Base-by-base conservation (phyloP, 2,329 filamentous ascomycete genomes). In the Chrysoporthe puriensis region DNA sequence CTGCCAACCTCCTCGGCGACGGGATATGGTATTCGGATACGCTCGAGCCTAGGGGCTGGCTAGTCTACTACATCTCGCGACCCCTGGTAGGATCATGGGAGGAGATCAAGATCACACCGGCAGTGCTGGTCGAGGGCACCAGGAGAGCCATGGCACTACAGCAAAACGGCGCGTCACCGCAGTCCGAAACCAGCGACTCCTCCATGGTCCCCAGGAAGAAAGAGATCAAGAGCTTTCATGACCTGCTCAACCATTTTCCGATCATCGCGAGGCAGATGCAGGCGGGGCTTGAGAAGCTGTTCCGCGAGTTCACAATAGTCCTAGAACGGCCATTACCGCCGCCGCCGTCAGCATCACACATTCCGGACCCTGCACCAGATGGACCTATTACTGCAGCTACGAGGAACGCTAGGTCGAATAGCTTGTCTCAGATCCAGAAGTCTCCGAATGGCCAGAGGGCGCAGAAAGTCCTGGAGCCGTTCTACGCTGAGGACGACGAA, bases 211-310 rank as follows among this genome's bases (percentile, higher is more conserved):
- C 88, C 6, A 86, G 86, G 70, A 97, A 97, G 81, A 97, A 97
- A 79, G 93, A 97, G 69, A 91, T 99, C 76, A 93, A 90, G 79
- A 93, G 88, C 44, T 99, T 99, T 76, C 90, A 91, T 69, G 96
- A 98, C 71, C 85, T 99, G 16, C 84, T 99, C 54, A 92, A 92
- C 72, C 89, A 94, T 73, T 99, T 98, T 72, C 96, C 96, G 1
- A 92, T 97, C 87, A 98, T 99, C 73, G 94, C 94, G 34, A 88
- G 93, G 69, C 96, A 99, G 78, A 97, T 99, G 94, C 94, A 97
- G 73, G 88, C 91, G 1, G 96, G 96, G 0, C 80, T 99, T 44
- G 95, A 99, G 75, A 90, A 90, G 74, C 81, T 98, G 36, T 97
- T 98, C 75, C 89, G 91, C 69, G 94, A 98, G 73, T 98, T 99